Conservation (phyloP, 768 basidiomycete genomes). For the Agaricus subrufescens region DNA sequence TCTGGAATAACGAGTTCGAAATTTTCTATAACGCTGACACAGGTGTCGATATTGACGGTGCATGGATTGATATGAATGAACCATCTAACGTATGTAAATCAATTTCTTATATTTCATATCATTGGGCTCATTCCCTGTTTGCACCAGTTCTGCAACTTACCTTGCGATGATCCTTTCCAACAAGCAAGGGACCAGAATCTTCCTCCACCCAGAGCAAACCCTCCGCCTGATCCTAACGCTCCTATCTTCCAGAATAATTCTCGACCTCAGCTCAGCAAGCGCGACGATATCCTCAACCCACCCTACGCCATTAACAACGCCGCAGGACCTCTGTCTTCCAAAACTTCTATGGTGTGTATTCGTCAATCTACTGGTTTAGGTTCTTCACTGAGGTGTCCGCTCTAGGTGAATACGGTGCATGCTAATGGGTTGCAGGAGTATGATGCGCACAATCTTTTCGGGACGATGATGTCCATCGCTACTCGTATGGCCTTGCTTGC, state of each 20-base stretch:
- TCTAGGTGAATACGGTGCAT: slow-evolving; percentile 42
- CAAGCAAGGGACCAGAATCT: slow-evolving; percentile 48
- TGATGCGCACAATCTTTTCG: slow-evolving; percentile 64
- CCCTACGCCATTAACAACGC: slow-evolving; percentile 60
- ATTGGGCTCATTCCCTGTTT: neutral
- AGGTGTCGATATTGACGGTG: slow-evolving; percentile 64
- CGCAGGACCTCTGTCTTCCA: slow-evolving; percentile 45
- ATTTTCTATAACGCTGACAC: slow-evolving; percentile 47
- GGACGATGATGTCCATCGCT: slow-evolving; percentile 65
- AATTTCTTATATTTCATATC: neutral
- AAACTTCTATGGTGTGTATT: slow-evolving; percentile 47
- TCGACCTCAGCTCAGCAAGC: slow-evolving; percentile 14
- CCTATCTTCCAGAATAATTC: slow-evolving; percentile 39
- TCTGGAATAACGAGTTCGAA: slow-evolving; percentile 60
- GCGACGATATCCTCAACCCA: slow-evolving; percentile 39
- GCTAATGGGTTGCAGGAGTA: slow-evolving; percentile 57
- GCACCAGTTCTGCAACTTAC: slow-evolving; percentile 55
- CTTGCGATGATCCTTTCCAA: slow-evolving; percentile 56
- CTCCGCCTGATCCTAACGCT: slow-evolving; percentile 47
- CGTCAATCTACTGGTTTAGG: neutral
- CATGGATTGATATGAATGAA: slow-evolving; percentile 79
- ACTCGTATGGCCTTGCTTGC: slow-evolving; percentile 59
- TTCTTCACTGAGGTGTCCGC: neutral
- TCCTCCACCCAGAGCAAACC: slow-evolving; percentile 46
- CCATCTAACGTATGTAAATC: slow-evolving; percentile 49